A percentile compares a stretch with the other conserved stretches of the same genome.
These are phyloP conservation scores for Adansonia rubrostipa DNA, from an alignment of 441 rosid genomes.

Conservation along the genomic window DNA sequence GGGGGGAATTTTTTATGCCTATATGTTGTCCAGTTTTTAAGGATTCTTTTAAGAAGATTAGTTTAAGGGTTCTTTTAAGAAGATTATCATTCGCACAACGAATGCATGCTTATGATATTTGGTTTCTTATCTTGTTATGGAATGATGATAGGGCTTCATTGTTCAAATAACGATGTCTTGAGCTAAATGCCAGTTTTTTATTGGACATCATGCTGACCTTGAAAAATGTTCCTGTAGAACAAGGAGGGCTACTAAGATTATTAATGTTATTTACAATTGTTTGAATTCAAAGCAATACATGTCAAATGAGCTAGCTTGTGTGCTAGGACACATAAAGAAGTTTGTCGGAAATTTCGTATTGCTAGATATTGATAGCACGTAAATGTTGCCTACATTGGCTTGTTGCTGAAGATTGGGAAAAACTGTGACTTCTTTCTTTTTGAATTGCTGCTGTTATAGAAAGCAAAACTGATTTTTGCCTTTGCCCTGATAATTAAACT, in stretches of 20 bases:
- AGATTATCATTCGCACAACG: background rate
- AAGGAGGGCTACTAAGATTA: background rate
- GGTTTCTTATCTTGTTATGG: background rate
- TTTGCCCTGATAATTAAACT: background rate
- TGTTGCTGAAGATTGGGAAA: background rate
- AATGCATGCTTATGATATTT: background rate
- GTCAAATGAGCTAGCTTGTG: background rate
- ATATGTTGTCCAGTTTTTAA: background rate
- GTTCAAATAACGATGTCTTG: background rate
- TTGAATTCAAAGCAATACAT: background rate
- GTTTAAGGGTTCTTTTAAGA: background rate
- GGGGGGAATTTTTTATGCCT: background rate
- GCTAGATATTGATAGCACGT: background rate
- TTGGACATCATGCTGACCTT: background rate
- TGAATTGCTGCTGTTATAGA: background rate
- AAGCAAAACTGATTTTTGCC: background rate
- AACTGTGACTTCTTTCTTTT: background rate
- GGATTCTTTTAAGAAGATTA: too few relatives aligned
- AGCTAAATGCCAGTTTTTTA: background rate
- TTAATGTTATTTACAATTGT: background rate
- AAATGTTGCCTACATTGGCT: background rate
- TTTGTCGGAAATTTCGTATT: background rate
- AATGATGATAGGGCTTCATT: background rate
- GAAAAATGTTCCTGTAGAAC: background rate
- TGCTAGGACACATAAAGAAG: background rate